These are phyloP conservation scores for Ajuga reptans DNA, from an alignment of 305 asterid species.

Conservation along the genomic window DNA sequence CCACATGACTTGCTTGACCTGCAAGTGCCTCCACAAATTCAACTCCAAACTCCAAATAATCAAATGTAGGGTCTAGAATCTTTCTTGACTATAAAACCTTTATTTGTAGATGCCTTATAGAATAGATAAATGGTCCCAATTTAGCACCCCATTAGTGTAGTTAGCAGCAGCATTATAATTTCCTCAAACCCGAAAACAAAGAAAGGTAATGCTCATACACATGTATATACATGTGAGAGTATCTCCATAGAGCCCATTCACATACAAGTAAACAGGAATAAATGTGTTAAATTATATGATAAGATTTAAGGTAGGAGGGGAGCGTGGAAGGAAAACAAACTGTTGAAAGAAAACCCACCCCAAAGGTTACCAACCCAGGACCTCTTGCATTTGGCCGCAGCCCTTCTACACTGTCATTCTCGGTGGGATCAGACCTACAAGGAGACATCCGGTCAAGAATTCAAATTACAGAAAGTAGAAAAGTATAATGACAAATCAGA, in stretches of 20 bases:
- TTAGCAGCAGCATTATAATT: neutral
- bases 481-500: conserved; percentile 16
- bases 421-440: conserved; percentile 99
- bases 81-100: neutral
- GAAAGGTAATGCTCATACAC: neutral
- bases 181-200: neutral
- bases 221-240: neutral
- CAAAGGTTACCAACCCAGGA: conserved; percentile 98
- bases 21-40: neutral
- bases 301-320: neutral
- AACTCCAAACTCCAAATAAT: neutral
- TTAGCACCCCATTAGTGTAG: neutral
- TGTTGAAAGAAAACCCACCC: conserved; percentile 51
- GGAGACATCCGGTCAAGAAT: conserved; percentile 15
- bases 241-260: neutral
- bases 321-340: neutral
- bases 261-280: conserved; percentile 10
- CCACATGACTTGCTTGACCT: neutral
- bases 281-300: neutral
- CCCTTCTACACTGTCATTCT: conserved; percentile 99
- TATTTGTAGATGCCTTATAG: neutral
- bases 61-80: neutral
- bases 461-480: neutral
- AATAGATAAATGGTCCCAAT: neutral
- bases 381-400: conserved; percentile 99